Evolutionary conservation across 352 stramenopile species (phyloP).

Genomic region (Globisporangium orthogonon): DNA sequence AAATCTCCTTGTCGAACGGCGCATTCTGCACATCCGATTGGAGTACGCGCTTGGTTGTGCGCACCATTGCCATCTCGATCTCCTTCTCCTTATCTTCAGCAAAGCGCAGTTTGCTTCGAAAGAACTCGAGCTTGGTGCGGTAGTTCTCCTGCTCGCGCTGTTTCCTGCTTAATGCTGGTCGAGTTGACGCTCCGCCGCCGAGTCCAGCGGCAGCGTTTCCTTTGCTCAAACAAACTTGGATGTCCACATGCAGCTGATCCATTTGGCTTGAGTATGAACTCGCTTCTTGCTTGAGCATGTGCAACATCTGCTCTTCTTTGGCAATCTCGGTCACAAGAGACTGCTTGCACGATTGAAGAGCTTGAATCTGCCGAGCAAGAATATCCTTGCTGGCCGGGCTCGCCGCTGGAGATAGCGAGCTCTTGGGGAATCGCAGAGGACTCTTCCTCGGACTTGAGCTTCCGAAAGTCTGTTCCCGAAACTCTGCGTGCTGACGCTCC

Average conservation of each 20-base stretch:
- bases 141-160: slow-evolving; percentile 35
- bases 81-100: slow-evolving; percentile 62
- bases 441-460: slow-evolving; percentile 5
- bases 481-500: slow-evolving; percentile 20
- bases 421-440: slow-evolving; percentile 1
- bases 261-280: slow-evolving; percentile 38
- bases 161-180: slow-evolving; percentile 13
- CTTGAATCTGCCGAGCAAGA: slow-evolving; percentile 43
- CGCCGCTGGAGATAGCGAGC: neutral
- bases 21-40: slow-evolving; percentile 34
- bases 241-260: slow-evolving; percentile 44
- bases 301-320: slow-evolving; percentile 55
- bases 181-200: neutral
- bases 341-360: slow-evolving; percentile 61
- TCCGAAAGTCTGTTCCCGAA: slow-evolving; percentile 14
- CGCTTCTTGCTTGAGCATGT: slow-evolving; percentile 47
- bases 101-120: slow-evolving; percentile 50
- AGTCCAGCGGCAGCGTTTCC: slow-evolving; percentile 1
- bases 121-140: slow-evolving; percentile 46
- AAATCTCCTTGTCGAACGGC: slow-evolving; percentile 76
- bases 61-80: slow-evolving; percentile 64
- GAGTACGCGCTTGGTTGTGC: slow-evolving; percentile 65
- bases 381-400: slow-evolving; percentile 34
- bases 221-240: slow-evolving; percentile 34
- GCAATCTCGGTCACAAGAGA: slow-evolving; percentile 53